Percentiles rank a stretch among this genome's conserved stretches.
Evolutionary conservation across 129 eudicot species (phyloP).

Genomic region (Kitagawia praeruptora): DNA sequence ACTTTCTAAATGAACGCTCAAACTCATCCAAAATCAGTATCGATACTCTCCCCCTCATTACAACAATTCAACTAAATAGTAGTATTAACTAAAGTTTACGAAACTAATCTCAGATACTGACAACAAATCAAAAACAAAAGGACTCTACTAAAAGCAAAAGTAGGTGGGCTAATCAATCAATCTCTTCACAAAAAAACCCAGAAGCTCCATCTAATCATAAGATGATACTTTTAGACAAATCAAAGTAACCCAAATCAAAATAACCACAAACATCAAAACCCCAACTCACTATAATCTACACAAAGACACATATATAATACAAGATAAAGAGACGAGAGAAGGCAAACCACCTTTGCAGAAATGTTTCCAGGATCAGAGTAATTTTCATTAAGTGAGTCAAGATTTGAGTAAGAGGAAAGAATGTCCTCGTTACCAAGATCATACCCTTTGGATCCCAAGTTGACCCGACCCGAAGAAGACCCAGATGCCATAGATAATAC

Average conservation of each 20-base stretch:
- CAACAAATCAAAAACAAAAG: background rate
- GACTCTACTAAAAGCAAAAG: background rate
- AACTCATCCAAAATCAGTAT: background rate
- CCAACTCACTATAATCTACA: background rate
- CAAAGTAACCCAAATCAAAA: background rate
- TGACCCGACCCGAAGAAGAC: slow-evolving; percentile 52
- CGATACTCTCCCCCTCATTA: background rate
- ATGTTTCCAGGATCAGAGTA: slow-evolving; percentile 53
- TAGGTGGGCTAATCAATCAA: background rate
- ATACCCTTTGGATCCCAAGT: slow-evolving; percentile 43
- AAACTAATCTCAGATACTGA: background rate
- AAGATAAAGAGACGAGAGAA: background rate
- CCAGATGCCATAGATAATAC: slow-evolving; percentile 67
- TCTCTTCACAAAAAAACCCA: background rate
- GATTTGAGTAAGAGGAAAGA: slow-evolving; percentile 78
- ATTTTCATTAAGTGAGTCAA: slow-evolving; percentile 44
- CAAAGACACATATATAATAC: background rate
- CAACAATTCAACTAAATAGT: background rate
- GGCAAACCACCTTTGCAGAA: slow-evolving; percentile 43
- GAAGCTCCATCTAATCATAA: background rate
- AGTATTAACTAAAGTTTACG: background rate
- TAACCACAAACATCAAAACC: background rate
- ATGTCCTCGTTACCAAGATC: slow-evolving; percentile 85
- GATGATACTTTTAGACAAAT: background rate
- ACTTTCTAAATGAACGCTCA: background rate